Conservation (phyloP, 495 filamentous ascomycete genomes). For the Amphirosellinia nigrospora region DNA sequence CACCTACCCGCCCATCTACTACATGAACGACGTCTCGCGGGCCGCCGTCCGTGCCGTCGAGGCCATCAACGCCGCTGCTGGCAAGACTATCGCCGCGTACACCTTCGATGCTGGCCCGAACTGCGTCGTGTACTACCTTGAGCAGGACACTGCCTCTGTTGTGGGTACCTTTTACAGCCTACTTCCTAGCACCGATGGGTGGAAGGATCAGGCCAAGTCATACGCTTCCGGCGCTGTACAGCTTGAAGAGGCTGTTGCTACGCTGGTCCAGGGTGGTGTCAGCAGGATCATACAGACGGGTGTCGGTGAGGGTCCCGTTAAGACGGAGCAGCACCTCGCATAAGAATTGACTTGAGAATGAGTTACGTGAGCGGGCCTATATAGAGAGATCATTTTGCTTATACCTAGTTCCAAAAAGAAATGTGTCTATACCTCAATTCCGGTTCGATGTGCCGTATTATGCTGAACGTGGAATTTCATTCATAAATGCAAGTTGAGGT, state of each 20-base stretch:
- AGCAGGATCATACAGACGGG: conserved; percentile 87
- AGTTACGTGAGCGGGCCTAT: conserved; percentile 12
- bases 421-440: not conserved
- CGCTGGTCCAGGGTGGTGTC: conserved; percentile 75
- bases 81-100: conserved; percentile 83
- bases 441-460: not conserved
- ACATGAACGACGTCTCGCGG: conserved; percentile 90
- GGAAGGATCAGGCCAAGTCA: conserved; percentile 59
- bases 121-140: conserved; percentile 91
- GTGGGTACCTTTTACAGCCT: conserved; percentile 70
- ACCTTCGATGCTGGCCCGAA: conserved; percentile 99
- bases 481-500: not conserved
- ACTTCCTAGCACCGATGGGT: conserved; percentile 63
- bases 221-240: conserved; percentile 52
- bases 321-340: conserved; percentile 73
- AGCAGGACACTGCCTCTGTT: conserved; percentile 73
- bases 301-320: conserved; percentile 88
- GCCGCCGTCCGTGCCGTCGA: conserved; percentile 88
- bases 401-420: conserved; percentile 12
- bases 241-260: conserved; percentile 64
- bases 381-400: conserved; percentile 8
- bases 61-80: conserved; percentile 77
- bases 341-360: conserved; percentile 17
- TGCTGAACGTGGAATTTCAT: not conserved
- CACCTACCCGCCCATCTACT: conserved; percentile 96